phyloP scores from a whole-genome alignment of 192 early-diverging fungal species.

The Umbelopsis ramanniana region DNA sequence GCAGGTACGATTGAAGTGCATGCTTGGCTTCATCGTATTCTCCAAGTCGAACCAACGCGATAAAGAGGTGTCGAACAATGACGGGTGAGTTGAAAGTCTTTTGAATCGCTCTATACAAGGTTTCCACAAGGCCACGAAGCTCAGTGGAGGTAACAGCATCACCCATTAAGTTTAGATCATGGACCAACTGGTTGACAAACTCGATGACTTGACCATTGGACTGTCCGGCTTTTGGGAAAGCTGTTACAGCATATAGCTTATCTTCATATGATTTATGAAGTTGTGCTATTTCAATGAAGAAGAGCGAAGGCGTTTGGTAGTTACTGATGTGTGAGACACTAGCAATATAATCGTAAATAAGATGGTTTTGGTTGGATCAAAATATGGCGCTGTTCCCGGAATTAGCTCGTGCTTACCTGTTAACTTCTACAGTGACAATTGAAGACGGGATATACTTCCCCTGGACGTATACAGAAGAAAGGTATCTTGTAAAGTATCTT shows the following conservation, averaged over 20 bases:
- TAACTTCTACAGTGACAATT: slow-evolving; percentile 18
- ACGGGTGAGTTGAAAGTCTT: slow-evolving; percentile 75
- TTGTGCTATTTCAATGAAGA: slow-evolving; percentile 50
- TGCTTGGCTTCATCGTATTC: slow-evolving; percentile 79
- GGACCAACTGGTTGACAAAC: slow-evolving; percentile 65
- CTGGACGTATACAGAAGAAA: slow-evolving; percentile 41
- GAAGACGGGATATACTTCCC: slow-evolving; percentile 39
- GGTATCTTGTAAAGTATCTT: slow-evolving; percentile 50
- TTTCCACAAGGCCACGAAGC: slow-evolving; percentile 58
- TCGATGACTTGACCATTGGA: slow-evolving; percentile 59
- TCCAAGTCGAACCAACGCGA: slow-evolving; percentile 60
- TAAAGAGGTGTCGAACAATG: slow-evolving; percentile 66
- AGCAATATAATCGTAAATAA: not conserved
- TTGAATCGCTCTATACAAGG: slow-evolving; percentile 63
- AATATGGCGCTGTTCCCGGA: not conserved
- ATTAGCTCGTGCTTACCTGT: not conserved
- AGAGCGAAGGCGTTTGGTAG: slow-evolving; percentile 27
- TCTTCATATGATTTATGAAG: slow-evolving; percentile 66
- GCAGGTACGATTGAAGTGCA: slow-evolving; percentile 65
- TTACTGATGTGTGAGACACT: not conserved
- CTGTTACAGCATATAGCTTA: slow-evolving; percentile 53
- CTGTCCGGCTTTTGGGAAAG: slow-evolving; percentile 68
- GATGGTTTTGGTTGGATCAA: not conserved
- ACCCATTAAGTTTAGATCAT: slow-evolving; percentile 61
- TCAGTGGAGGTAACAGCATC: slow-evolving; percentile 53